Base-by-base conservation (phyloP, 139 green algal species). In the Astrephomene gubernaculifera region DNA sequence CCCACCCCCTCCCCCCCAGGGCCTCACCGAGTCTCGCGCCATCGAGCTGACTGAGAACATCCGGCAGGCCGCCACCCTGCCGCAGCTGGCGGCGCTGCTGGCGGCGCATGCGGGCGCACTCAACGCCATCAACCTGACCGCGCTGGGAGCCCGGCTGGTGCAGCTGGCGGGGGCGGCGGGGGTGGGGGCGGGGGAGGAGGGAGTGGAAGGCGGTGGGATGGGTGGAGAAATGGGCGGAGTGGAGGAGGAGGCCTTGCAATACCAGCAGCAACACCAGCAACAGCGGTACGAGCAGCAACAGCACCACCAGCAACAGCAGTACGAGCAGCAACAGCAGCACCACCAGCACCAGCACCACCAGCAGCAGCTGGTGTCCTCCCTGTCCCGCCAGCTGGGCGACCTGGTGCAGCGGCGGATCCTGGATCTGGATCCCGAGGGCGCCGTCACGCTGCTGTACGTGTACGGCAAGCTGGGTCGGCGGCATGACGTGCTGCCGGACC, bases 71-170 rank as follows among this genome's bases (percentile, higher is more conserved):
- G 79, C 38, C 79, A 60, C 33, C 44, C 79, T 85, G 64, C 8
- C 29, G 44, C 79, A 85, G 64, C 61, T 85, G 79, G 10, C 3
- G 21, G 64, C 68, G 4, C 3, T 69, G 9, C 25, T 85, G 38
- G 64, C 68, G 8, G 67, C 45, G 12, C 79, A 85, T 64, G 79
- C 8, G 4, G 64, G 76, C 35, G 45, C 41, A 4, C 24, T 78
- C 64, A 85, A 85, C 45, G 79, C 25, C 44, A 85, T 85, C 64
- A 85, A 78, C 79, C 31, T 85, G 33, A 85, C 79, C 1, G 64
- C 64, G 33, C 68, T 76, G 24, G 64, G 35, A 3, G 64, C 45
- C 12, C 64, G 79, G 10, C 64, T 85, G 24, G 79, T 45, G 35
- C 44, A 57, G 64, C 79, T 85, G 45, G 78, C 78, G n/a, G 21